These are phyloP conservation scores for Rhynchosporium graminicola DNA, from an alignment of 2,329 filamentous ascomycete species.

Conservation along the genomic window DNA sequence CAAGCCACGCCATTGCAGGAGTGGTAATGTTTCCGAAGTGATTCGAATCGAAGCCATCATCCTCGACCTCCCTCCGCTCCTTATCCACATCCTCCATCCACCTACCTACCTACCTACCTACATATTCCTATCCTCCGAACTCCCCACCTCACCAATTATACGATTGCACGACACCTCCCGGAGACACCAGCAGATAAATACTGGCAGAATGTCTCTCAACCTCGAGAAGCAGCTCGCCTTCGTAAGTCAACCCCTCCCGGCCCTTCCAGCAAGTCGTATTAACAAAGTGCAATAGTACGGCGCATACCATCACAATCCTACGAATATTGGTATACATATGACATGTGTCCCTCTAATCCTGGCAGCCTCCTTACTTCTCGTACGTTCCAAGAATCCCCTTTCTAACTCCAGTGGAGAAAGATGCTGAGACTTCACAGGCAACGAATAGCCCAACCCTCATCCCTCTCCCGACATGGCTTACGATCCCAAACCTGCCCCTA, in stretches of 20 bases:
- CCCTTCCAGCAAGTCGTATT: slow-evolving; percentile 14
- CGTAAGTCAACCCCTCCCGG: slow-evolving; percentile 53
- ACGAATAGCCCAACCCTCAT: slow-evolving; percentile 65
- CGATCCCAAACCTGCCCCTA: slow-evolving; percentile 64
- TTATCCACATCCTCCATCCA: too few species aligned
- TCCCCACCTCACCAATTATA: slow-evolving; percentile 10
- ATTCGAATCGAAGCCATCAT: slow-evolving; percentile 18
- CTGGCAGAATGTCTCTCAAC: slow-evolving; percentile 62
- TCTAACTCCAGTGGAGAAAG: slow-evolving; percentile 13
- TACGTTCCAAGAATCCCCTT: slow-evolving; percentile 43
- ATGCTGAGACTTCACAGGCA: slow-evolving; percentile 47
- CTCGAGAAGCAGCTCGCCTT: slow-evolving; percentile 81
- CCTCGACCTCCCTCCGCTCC: slow-evolving; percentile 4
- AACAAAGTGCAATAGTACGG: slow-evolving; percentile 62
- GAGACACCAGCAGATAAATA: slow-evolving; percentile 9
- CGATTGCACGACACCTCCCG: slow-evolving; percentile 14
- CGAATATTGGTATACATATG: slow-evolving; percentile 80
- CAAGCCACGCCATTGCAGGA: slow-evolving; percentile 5
- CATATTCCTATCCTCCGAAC: slow-evolving; percentile 8
- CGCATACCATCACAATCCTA: slow-evolving; percentile 75
- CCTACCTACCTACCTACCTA: background rate
- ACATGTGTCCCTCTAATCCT: slow-evolving; percentile 76
- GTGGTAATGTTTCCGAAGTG: slow-evolving; percentile 26
- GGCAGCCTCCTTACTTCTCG: slow-evolving; percentile 69
- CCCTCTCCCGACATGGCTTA: slow-evolving; percentile 65